A percentile compares a stretch with the other conserved stretches of the same genome.
Conservation (phyloP, 345 rosid species). For the Brassica incana region DNA sequence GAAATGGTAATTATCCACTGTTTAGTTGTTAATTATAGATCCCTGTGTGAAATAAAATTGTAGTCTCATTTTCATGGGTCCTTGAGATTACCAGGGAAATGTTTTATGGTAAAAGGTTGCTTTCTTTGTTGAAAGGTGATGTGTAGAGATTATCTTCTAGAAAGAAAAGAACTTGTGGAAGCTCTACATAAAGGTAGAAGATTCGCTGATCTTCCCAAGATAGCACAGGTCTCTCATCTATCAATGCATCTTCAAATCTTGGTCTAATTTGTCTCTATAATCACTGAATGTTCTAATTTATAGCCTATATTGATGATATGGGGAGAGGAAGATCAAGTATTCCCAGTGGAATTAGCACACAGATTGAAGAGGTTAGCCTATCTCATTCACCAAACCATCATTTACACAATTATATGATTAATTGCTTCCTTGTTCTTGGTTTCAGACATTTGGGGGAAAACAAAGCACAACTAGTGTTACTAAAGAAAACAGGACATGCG, state of each 20-base stretch:
- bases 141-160: conserved; percentile 70
- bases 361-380: conserved; percentile 57
- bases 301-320: conserved; percentile 74
- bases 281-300: conserved; percentile 16
- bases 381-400: background rate
- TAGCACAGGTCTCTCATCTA: conserved; percentile 55
- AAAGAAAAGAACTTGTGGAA: conserved; percentile 69
- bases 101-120: background rate
- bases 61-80: background rate
- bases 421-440: conserved; percentile 6
- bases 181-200: conserved; percentile 73
- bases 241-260: background rate
- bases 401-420: background rate
- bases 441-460: conserved; percentile 6
- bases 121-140: conserved; percentile 56
- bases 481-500: conserved; percentile 82
- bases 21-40: background rate
- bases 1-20: background rate
- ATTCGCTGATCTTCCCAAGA: conserved; percentile 65
- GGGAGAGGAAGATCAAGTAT: conserved; percentile 83
- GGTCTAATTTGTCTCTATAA: background rate
- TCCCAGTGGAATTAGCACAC: conserved; percentile 76
- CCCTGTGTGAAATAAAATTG: background rate
- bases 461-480: conserved; percentile 16
- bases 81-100: background rate